A percentile compares a stretch with the other conserved stretches of the same genome.
Conservation (phyloP, 805 yeast genomes). For the Yamadazyma scolyti region DNA sequence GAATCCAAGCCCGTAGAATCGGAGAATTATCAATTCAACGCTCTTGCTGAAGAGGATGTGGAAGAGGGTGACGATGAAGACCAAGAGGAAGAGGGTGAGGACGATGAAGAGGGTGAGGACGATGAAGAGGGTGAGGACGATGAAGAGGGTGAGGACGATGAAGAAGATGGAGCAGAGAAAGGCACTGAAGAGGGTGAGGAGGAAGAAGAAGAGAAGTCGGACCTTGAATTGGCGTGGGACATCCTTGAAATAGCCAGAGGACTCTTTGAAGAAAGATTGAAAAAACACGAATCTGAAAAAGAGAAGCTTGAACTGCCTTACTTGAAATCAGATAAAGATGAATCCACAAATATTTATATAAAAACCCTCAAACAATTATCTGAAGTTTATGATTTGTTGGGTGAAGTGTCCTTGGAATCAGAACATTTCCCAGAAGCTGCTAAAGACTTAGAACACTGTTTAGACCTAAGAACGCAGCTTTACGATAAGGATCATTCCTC, state of each 20-base stretch:
- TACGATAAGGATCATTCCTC: slow-evolving; percentile 49
- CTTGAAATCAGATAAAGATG: slow-evolving; percentile 24
- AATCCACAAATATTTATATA: slow-evolving; percentile 30
- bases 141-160: slow-evolving; percentile 14
- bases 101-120: slow-evolving; percentile 16
- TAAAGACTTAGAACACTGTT: slow-evolving; percentile 58
- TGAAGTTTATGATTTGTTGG: slow-evolving; percentile 73
- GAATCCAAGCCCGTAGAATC: slow-evolving; percentile 19
- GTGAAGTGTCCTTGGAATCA: slow-evolving; percentile 86
- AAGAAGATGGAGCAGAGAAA: slow-evolving; percentile 20
- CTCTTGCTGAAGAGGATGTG: slow-evolving; percentile 20
- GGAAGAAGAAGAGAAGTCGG: slow-evolving; percentile 50
- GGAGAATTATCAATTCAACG: slow-evolving; percentile 22
- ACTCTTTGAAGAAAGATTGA: slow-evolving; percentile 48
- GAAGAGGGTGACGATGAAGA: slow-evolving; percentile 12
- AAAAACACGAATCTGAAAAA: slow-evolving; percentile 8
- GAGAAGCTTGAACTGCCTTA: slow-evolving; percentile 22
- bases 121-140: slow-evolving; percentile 13
- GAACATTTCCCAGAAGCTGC: slow-evolving; percentile 83
- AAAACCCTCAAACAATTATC: slow-evolving; percentile 53
- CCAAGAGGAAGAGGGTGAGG: slow-evolving; percentile 15
- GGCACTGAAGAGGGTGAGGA: slow-evolving; percentile 32
- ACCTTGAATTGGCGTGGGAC: slow-evolving; percentile 88
- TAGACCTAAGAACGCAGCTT: slow-evolving; percentile 50
- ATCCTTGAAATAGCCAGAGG: slow-evolving; percentile 75